Evolutionary conservation across 192 early-diverging fungal species (phyloP), one percentile per base, ranked within the genome.

Genomic region (Mortierella antarctica): DNA sequence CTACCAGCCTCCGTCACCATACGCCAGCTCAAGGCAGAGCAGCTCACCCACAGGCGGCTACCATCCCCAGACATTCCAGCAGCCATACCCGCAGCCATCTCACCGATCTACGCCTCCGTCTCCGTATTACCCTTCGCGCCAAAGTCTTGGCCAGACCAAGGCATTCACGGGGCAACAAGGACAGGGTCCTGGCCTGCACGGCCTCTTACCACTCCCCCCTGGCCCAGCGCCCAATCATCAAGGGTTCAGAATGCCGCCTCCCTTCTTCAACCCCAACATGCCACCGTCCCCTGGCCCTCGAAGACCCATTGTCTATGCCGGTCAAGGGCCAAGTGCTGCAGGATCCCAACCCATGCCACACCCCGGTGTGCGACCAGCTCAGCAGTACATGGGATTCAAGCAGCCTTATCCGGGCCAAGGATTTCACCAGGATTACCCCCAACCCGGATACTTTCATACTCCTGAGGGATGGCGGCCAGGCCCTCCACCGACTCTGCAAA

Each of bases 401-500:
- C 72, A 53, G 17, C 73, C 73, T 10, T 76, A 58, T 12, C 17
- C 52, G 45, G 18, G 49, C 15, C 74, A 52, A 40, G 67, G 67
- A 1, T 76, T 59, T 31, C 66, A 59, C 13, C 67, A 54, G 21
- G 58, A 67, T 21, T 59, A 65, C 41, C 65, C 70, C 14, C 45
- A 64, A 49, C 63, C 62, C 13, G 75, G 74, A 41, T 69, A 76
- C 40, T 76, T 56, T 45, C 45, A 41, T 6, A 48, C 74, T 1
- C 39, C 66, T 9, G 74, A 69, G 11, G 74, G 74, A 7, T 76
- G 74, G 74, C 58, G 55, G n/a, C 48, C 50, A 11, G 60, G 18
- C 8, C 66, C 65, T 41, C n/a, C 44, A 21, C 50, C 68, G 8
- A 9, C 68, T 17, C 53, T 77, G 15, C 85, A 86, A 64, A 82